Evolutionary conservation across 2,329 filamentous ascomycete genomes (phyloP).

Genomic region (Ceratocystis cacaofunesta): DNA sequence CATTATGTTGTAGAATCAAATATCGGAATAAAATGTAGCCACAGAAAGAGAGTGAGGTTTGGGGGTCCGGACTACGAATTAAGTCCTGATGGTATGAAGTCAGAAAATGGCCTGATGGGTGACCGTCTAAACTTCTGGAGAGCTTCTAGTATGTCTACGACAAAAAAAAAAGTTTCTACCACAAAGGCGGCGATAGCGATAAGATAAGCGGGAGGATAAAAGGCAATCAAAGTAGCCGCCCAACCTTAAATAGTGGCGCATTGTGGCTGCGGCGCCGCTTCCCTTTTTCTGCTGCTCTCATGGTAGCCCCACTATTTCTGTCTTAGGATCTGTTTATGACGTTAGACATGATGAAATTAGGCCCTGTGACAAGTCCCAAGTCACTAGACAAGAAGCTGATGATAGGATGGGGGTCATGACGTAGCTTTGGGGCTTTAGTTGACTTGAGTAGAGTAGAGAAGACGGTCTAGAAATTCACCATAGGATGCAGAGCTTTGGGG

Average conservation of each 20-base stretch:
- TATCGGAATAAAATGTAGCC: background rate
- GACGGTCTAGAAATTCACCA: background rate
- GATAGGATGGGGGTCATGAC: background rate
- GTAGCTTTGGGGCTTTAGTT: background rate
- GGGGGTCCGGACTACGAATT: background rate
- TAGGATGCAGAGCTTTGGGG: no score
- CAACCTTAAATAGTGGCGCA: background rate
- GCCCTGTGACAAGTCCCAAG: background rate
- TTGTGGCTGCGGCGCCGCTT: background rate
- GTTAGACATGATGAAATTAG: background rate
- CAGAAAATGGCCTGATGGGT: background rate
- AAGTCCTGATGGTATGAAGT: background rate
- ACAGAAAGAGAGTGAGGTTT: background rate
- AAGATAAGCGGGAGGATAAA: background rate
- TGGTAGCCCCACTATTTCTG: background rate
- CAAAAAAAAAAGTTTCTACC: conserved; percentile 9
- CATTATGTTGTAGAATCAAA: conserved; percentile 1
- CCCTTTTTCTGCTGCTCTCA: background rate
- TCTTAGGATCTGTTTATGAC: background rate
- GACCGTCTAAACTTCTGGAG: background rate
- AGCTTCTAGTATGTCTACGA: background rate
- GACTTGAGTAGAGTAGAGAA: background rate
- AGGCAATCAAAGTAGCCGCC: background rate
- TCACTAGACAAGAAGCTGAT: background rate
- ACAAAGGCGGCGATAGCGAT: conserved; percentile 1